Percentiles rank a stretch among this genome's conserved stretches.
Conservation (phyloP, 768 basidiomycete genomes). For the Tricholoma bakamatsutake region DNA sequence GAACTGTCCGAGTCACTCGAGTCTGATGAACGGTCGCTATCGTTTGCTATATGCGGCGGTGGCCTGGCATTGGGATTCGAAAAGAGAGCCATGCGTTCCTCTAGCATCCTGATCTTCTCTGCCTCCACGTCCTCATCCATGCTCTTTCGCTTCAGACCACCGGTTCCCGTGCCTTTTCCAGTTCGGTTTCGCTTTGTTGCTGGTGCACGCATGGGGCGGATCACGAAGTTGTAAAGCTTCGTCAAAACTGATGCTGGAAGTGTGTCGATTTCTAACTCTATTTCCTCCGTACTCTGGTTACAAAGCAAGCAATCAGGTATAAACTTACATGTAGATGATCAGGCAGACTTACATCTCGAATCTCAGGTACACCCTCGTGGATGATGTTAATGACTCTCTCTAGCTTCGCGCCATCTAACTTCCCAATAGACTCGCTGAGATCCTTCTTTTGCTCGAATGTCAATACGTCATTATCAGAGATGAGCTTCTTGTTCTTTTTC, state of each 20-base stretch:
- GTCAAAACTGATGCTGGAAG: conserved; percentile 83
- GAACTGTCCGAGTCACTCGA: conserved; percentile 78
- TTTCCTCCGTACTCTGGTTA: conserved; percentile 87
- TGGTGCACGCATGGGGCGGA: conserved; percentile 68
- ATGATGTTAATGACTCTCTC: conserved; percentile 94
- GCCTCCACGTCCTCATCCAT: conserved; percentile 97
- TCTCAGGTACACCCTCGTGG: conserved; percentile 88
- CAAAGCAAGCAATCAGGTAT: conserved; percentile 8
- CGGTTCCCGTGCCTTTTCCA: conserved; percentile 81
- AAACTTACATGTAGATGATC: conserved; percentile 6
- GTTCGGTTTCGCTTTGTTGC: conserved; percentile 57
- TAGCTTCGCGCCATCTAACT: conserved; percentile 76
- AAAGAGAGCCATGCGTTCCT: conserved; percentile 83
- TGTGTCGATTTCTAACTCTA: conserved; percentile 95
- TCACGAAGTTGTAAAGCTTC: conserved; percentile 93
- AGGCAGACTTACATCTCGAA: conserved; percentile 76
- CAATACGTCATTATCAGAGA: conserved; percentile 74
- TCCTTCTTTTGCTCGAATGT: conserved; percentile 98
- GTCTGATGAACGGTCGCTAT: conserved; percentile 75
- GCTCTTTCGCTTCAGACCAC: conserved; percentile 87
- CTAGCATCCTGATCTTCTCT: conserved; percentile 88
- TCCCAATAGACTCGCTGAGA: conserved; percentile 88
- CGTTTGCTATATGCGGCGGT: conserved; percentile 37
- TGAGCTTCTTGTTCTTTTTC: conserved; percentile 62
- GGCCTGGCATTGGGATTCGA: conserved; percentile 28